Evolutionary conservation across 2,329 filamentous ascomycete species (phyloP).

Genomic region (Microdochium bolleyi): DNA sequence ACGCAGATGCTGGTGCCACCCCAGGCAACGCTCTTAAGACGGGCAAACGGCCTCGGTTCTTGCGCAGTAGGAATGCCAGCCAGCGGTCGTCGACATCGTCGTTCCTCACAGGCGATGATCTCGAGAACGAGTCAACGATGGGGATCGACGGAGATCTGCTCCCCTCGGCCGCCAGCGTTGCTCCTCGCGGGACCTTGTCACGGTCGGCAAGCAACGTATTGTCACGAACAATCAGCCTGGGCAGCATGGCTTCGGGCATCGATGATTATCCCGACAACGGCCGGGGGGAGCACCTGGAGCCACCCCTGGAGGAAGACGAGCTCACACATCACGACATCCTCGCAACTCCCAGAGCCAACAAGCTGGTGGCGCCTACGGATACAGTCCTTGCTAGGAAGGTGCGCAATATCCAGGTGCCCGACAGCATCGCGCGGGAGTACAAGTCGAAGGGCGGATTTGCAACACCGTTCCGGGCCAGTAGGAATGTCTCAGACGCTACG

Average conservation of each 20-base stretch:
- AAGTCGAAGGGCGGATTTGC: constrained; percentile 62
- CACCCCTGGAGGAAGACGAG: constrained; percentile 36
- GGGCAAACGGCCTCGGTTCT: constrained; percentile 44
- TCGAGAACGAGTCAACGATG: constrained; percentile 66
- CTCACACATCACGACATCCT: constrained; percentile 38
- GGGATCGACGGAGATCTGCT: constrained; percentile 67
- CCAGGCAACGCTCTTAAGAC: constrained; percentile 37
- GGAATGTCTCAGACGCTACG: constrained; percentile 45
- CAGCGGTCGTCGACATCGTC: constrained; percentile 55
- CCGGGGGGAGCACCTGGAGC: constrained; percentile 35
- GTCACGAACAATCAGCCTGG: constrained; percentile 74
- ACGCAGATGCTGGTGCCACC: constrained; percentile 36
- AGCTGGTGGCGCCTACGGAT: constrained; percentile 64
- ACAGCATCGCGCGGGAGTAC: constrained; percentile 81
- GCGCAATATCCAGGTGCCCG: constrained; percentile 82
- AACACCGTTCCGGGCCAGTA: constrained; percentile 35
- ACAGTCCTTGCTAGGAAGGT: constrained; percentile 84
- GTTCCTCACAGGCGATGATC: constrained; percentile 50
- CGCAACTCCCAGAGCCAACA: constrained; percentile 62
- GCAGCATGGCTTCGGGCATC: constrained; percentile 76
- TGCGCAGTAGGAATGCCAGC: constrained; percentile 49
- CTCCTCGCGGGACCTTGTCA: constrained; percentile 29
- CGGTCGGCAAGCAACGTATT: constrained; percentile 48
- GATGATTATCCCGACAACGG: constrained; percentile 45
- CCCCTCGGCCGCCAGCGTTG: constrained; percentile 71